Conservation (phyloP, 1,284 basidiomycete species). For the Mrakiaceae sp. region DNA sequence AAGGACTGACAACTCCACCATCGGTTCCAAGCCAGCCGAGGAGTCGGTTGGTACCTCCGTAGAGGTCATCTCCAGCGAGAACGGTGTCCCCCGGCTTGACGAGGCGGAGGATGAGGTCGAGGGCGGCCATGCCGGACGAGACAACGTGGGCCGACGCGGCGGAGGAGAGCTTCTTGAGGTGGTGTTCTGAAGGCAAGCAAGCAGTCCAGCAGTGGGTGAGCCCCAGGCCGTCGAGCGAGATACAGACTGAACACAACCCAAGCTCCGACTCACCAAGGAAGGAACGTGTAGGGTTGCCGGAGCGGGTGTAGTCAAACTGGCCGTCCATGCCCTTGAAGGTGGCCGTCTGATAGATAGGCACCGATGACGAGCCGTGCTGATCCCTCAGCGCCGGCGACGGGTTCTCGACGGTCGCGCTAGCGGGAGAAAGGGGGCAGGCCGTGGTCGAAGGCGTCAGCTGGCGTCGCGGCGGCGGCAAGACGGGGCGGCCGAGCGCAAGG, state of each 20-base stretch:
- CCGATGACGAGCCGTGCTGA: conserved; percentile 85
- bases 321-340: conserved; percentile 94
- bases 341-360: conserved; percentile 95
- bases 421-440: conserved; percentile 51
- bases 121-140: conserved; percentile 93
- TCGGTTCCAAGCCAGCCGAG: conserved; percentile 81
- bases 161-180: conserved; percentile 87
- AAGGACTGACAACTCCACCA: conserved; percentile 51
- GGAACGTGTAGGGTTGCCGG: conserved; percentile 91
- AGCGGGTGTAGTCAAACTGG: conserved; percentile 81
- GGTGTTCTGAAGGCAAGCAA: conserved; percentile 55
- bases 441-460: background rate
- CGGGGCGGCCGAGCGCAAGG: background rate
- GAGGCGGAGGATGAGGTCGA: conserved; percentile 87
- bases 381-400: conserved; percentile 67
- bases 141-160: conserved; percentile 81
- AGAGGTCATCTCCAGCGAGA: conserved; percentile 93
- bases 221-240: conserved; percentile 1
- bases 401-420: conserved; percentile 80
- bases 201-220: background rate
- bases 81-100: conserved; percentile 91
- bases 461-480: background rate
- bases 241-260: conserved; percentile 24
- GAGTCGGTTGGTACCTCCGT: conserved; percentile 94
- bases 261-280: conserved; percentile 55